These are phyloP conservation scores for Polytolypa hystricis DNA, from an alignment of 2,329 filamentous ascomycete genomes.

Conservation along the genomic window DNA sequence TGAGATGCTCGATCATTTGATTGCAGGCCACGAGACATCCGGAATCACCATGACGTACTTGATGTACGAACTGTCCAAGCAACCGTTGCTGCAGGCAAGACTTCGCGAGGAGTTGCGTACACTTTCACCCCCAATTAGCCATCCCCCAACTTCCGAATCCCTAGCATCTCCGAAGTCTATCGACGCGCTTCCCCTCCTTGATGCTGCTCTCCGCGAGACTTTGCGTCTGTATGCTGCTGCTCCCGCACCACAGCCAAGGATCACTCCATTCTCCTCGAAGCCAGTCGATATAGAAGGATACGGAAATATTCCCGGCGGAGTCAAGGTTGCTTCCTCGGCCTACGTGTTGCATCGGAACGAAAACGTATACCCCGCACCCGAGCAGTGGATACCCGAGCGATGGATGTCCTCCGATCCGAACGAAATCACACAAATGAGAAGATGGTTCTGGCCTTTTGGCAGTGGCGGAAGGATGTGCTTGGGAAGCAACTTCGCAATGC, in stretches of 20 bases:
- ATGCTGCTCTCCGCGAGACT: constrained; percentile 50
- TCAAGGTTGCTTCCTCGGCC: constrained; percentile 36
- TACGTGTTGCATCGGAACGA: constrained; percentile 42
- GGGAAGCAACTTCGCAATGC: constrained; percentile 36
- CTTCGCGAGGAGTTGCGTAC: constrained; percentile 27
- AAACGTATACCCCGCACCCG: constrained; percentile 36
- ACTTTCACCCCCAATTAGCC: not conserved
- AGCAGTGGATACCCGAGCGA: constrained; percentile 35
- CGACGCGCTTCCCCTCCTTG: constrained; percentile 42
- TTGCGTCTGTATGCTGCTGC: constrained; percentile 50
- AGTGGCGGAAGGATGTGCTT: constrained; percentile 39
- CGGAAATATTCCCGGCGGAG: constrained; percentile 28
- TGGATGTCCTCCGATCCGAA: constrained; percentile 34
- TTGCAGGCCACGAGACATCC: constrained; percentile 68
- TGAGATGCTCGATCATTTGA: constrained; percentile 63
- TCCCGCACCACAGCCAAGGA: constrained; percentile 49
- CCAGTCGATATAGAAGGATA: constrained; percentile 20
- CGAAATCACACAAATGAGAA: constrained; percentile 27
- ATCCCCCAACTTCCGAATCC: not conserved
- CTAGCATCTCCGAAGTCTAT: constrained; percentile 23
- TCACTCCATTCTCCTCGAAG: constrained; percentile 26
- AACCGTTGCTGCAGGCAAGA: constrained; percentile 22
- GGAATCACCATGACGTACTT: constrained; percentile 45
- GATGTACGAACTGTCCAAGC: constrained; percentile 28
- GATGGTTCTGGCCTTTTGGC: constrained; percentile 41